Conservation (phyloP, 768 basidiomycete species). For the Termitomyces sp. region DNA sequence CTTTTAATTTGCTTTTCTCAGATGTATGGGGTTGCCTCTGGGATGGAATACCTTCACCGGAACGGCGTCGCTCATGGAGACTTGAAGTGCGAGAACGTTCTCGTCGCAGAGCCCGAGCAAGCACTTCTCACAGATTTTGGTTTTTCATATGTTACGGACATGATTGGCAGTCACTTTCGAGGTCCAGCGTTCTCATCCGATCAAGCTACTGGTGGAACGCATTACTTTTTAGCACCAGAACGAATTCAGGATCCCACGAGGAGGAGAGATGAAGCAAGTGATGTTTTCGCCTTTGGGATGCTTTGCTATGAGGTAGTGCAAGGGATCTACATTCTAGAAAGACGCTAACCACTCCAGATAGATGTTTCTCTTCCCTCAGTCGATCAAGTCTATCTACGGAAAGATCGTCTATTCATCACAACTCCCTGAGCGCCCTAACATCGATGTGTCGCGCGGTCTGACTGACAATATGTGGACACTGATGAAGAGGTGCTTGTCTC, state of each 20-base stretch:
- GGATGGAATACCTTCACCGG: slow-evolving; percentile 29
- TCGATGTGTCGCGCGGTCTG: background rate
- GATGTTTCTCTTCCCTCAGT: too few relatives aligned
- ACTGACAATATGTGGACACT: background rate
- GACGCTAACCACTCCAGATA: too few relatives aligned
- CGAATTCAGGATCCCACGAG: slow-evolving; percentile 18
- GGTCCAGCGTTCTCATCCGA: too few relatives aligned
- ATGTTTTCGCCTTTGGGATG: background rate
- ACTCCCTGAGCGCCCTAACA: background rate
- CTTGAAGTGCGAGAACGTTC: too few relatives aligned
- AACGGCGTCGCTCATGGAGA: slow-evolving; percentile 28
- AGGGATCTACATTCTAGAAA: too few relatives aligned
- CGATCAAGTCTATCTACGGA: too few relatives aligned
- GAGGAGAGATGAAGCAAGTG: slow-evolving; percentile 5
- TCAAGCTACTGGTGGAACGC: slow-evolving; percentile 21
- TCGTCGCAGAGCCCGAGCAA: too few relatives aligned
- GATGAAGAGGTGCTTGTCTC: background rate
- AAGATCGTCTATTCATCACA: background rate
- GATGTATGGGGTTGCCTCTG: slow-evolving; percentile 11
- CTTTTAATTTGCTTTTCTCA: slow-evolving; percentile 9
- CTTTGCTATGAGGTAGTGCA: too few relatives aligned
- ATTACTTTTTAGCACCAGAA: slow-evolving; percentile 26
- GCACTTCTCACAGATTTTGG: too few relatives aligned
- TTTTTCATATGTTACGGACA: too few relatives aligned
- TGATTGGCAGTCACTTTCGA: too few relatives aligned